Percentiles rank a stretch among this genome's conserved stretches.
Evolutionary conservation across 179 eudicot species (phyloP).

Genomic region (Beta macrorhiza): DNA sequence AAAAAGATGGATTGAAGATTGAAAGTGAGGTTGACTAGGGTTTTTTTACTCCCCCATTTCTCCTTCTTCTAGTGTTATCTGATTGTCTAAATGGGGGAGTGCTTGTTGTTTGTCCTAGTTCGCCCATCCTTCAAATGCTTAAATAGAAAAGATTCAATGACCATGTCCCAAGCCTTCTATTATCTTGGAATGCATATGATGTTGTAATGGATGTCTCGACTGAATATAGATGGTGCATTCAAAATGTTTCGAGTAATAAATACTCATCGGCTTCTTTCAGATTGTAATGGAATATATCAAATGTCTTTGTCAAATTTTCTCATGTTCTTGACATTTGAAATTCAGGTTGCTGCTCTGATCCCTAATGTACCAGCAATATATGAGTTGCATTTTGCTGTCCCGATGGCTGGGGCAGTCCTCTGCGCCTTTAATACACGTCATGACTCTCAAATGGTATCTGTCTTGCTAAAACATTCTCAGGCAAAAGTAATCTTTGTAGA

Average conservation of each 20-base stretch:
- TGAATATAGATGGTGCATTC: neutral
- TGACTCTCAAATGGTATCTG: conserved; percentile 62
- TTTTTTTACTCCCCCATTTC: neutral
- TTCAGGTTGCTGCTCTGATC: conserved; percentile 71
- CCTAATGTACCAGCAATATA: conserved; percentile 81
- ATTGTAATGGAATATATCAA: too few relatives aligned
- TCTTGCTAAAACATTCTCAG: conserved; percentile 60
- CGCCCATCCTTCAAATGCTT: neutral
- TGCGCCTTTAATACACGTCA: conserved; percentile 71
- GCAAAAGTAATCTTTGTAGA: conserved; percentile 69
- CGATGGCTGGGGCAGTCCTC: conserved; percentile 86
- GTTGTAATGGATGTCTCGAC: neutral
- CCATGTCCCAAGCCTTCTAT: neutral
- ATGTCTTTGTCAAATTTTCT: neutral
- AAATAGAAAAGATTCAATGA: neutral
- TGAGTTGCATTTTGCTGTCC: conserved; percentile 82
- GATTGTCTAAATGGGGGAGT: neutral
- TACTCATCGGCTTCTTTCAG: neutral
- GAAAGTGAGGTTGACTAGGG: neutral
- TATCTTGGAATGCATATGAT: neutral
- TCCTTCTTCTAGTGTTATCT: neutral
- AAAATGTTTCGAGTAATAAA: neutral
- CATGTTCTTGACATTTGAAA: conserved; percentile 10
- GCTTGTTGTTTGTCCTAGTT: neutral
- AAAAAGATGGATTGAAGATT: neutral